phyloP scores from a whole-genome alignment of 768 basidiomycete species.

The Peribolospora kevripleyi region DNA sequence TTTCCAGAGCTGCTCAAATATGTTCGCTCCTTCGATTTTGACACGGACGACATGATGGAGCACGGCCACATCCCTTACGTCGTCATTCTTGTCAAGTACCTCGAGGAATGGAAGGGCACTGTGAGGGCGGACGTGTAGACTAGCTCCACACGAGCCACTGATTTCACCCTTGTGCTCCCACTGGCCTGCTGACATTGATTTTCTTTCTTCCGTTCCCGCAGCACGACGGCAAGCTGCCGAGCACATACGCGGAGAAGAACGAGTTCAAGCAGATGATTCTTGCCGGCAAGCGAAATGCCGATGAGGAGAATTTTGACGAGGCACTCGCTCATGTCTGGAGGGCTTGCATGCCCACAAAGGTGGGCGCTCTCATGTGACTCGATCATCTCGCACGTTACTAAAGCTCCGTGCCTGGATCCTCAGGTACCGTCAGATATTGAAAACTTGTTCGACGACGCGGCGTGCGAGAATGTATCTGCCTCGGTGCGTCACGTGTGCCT shows the following conservation, averaged over 20 bases:
- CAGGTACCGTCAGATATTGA: constrained; percentile 45
- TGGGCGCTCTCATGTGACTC: neutral
- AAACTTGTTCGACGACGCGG: constrained; percentile 38
- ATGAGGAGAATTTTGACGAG: constrained; percentile 97
- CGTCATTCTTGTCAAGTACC: constrained; percentile 54
- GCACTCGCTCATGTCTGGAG: constrained; percentile 70
- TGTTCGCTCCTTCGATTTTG: constrained; percentile 44
- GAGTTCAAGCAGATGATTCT: constrained; percentile 47
- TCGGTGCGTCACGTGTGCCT: constrained; percentile 16
- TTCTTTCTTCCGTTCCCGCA: constrained; percentile 14
- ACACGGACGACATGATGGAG: constrained; percentile 60
- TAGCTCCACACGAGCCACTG: too few species aligned
- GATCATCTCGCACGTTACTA: neutral
- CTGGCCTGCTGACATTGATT: neutral
- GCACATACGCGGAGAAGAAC: constrained; percentile 38
- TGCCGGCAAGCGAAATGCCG: constrained; percentile 32
- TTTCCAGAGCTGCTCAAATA: constrained; percentile 60
- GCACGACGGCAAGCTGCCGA: constrained; percentile 41
- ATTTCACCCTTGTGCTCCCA: neutral
- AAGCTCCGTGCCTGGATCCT: neutral
- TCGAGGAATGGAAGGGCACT: constrained; percentile 57
- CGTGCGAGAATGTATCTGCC: constrained; percentile 25
- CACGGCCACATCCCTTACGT: constrained; percentile 80
- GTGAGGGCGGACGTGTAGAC: constrained; percentile 24
- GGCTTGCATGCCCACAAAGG: constrained; percentile 34